Evolutionary conservation across 768 basidiomycete genomes (phyloP), one percentile per base, ranked within the genome.

Genomic region (Mycena amicta): DNA sequence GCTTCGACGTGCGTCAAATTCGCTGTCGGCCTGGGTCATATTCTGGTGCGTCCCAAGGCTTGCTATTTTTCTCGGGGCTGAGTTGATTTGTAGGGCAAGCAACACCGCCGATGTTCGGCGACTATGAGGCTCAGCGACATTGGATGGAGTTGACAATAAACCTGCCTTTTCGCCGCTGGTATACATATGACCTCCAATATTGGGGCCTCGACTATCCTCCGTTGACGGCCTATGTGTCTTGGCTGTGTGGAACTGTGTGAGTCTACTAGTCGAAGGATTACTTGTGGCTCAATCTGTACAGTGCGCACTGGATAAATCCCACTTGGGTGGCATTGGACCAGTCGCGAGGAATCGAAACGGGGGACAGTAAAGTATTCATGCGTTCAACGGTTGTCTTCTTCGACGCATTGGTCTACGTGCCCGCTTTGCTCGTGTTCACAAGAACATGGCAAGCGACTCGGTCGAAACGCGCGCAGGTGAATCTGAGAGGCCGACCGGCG

Each of bases 181-280:
- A 98, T 72, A 86, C 75, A 1, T 92, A 94, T 71, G 92, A 96
- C 67, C 78, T 92, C 28, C 83, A 84, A 31, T 96, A 96, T 67
- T 98, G 95, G 95, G 93, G 93, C 0, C 79, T 98, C 51, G 95
- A 98, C 72, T 98, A 98, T 74, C 95, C 95, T 3, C 95, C 95
- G 3, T 67, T 97, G 60, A 97, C 95, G 2, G 95, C 93, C 2
- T 96, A 95, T 67, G 78, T 87, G 28, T 93, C 92, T 16, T 95
- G 89, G 89, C 29, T 91, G 50, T 93, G 88, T 69, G 92, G 92
- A 5, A 70, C 81, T 47, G 70, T 92, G 92, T 93, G 63, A 61
- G 89, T 81, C 15, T 23, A 26, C 3, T n/a, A 1, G 5, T 51
- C 5, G 22, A 50, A n/a, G n/a, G 11, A 15, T 33, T 15, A 8